Evolutionary conservation across 257 asterid genomes (phyloP), one percentile per base, ranked within the genome.

Genomic region (Mitragyna speciosa): DNA sequence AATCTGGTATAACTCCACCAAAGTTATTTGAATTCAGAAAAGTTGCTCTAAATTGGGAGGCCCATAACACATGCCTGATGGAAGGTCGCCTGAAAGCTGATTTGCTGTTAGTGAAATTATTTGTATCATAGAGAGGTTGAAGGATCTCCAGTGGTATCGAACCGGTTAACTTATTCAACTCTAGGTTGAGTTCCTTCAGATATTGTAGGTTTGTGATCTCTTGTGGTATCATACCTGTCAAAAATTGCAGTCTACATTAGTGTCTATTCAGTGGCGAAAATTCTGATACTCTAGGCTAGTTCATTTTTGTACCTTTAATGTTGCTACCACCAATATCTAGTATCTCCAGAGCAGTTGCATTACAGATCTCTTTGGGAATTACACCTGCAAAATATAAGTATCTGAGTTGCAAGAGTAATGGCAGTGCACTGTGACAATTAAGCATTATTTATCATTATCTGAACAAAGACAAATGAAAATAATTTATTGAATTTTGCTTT

Each of bases 191-290:
- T 30, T 0, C 5, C 51, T 79, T 51, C 45, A 85, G 75, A 2
- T 68, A 47, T 3, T 79, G 0, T 54, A 83, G 80, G 28, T 81
- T 79, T 41, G 84, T 68, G 24, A 83, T 30, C 76, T 83, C 84
- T 66, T 22, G 45, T 11, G 87, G 90, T 26, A 81, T 73, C 1
- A 15, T 12, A 31, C 89, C 87, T 85, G 76, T 4, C 45, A 52
- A 76, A 15, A 64, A 26, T 43, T 36, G 39, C 39, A 2, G 39
- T 36, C 39, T 36, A 36, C 39, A 36, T 36, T 36, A 36, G 39
- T 36, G 39, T 36, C 39, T 4, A 36, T 36, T 36, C 39, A 36
- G 39, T 36, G 39, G 4, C 39, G 4, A 36, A 36, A 1, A 36
- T 36, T 36, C 39, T 36, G 39, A 36, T 36, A 36, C 4, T 36